Conservation (phyloP, 331 rosid genomes). For the Pyrus hybrid region DNA sequence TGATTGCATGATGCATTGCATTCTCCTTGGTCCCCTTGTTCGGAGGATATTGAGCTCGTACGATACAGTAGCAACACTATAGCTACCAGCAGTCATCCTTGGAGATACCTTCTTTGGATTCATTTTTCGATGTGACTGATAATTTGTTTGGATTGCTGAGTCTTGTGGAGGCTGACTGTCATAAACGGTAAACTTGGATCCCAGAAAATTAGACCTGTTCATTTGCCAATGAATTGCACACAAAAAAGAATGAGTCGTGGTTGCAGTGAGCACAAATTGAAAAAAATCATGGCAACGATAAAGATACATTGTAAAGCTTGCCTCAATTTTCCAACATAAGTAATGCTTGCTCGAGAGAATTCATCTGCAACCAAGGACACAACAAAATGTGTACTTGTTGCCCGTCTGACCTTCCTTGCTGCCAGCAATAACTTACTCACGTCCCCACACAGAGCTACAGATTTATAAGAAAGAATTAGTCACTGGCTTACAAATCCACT, state of each 20-base stretch:
- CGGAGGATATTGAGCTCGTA: slow-evolving; percentile 83
- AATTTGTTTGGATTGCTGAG: slow-evolving; percentile 34
- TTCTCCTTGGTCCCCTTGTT: slow-evolving; percentile 86
- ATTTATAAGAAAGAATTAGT: background rate
- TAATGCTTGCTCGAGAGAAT: slow-evolving; percentile 7
- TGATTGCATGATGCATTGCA: slow-evolving; percentile 67
- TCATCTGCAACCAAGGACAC: slow-evolving; percentile 60
- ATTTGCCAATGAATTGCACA: slow-evolving; percentile 14
- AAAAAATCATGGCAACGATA: background rate
- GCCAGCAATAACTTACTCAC: slow-evolving; percentile 66
- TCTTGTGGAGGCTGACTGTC: slow-evolving; percentile 54
- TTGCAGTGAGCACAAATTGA: background rate
- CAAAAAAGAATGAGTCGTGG: background rate
- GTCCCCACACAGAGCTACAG: slow-evolving; percentile 71
- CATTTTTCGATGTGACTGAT: slow-evolving; percentile 37
- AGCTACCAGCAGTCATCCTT: slow-evolving; percentile 37
- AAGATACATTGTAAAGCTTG: slow-evolving; percentile 10
- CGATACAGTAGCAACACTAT: slow-evolving; percentile 48
- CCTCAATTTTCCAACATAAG: slow-evolving; percentile 71
- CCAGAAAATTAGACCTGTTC: slow-evolving; percentile 74
- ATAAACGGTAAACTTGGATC: slow-evolving; percentile 60
- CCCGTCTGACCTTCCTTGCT: slow-evolving; percentile 67
- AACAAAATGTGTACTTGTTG: slow-evolving; percentile 56
- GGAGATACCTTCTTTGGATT: slow-evolving; percentile 51
- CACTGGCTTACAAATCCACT: background rate